Evolutionary conservation across 2,329 filamentous ascomycete species (phyloP).

Genomic region (Albophoma yamanashiensis): DNA sequence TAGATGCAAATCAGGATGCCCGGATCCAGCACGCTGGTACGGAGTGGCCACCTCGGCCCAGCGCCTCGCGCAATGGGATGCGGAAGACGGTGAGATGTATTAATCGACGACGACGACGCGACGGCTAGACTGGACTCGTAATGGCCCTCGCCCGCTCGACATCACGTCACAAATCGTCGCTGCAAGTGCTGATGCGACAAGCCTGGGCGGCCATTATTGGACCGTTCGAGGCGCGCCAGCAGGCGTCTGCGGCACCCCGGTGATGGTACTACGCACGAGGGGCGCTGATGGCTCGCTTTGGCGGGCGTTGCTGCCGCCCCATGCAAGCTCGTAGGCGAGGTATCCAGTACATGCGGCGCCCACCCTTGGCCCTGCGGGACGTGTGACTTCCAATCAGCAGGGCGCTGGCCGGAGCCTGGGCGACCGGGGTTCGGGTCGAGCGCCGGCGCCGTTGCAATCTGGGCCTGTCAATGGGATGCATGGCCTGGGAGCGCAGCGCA

Average conservation of each 20-base stretch:
- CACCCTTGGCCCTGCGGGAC: background rate
- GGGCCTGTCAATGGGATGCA: background rate
- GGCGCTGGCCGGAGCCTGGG: background rate
- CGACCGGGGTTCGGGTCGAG: background rate
- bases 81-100: background rate
- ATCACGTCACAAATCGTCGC: background rate
- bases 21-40: background rate
- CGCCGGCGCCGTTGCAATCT: background rate
- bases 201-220: background rate
- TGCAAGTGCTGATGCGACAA: slow-evolving; percentile 1
- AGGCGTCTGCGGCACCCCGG: background rate
- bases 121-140: too few relatives aligned
- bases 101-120: background rate
- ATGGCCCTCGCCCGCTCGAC: background rate
- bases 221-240: background rate
- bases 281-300: background rate
- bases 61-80: background rate
- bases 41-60: background rate
- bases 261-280: background rate
- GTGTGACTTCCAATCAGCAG: slow-evolving; percentile 3
- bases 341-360: background rate
- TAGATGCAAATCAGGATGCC: background rate
- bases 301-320: too few relatives aligned
- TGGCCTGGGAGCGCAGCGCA: background rate
- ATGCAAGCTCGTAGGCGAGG: background rate